These are phyloP conservation scores for Amanita polypyramis DNA, from an alignment of 768 basidiomycete genomes.

Conservation along the genomic window DNA sequence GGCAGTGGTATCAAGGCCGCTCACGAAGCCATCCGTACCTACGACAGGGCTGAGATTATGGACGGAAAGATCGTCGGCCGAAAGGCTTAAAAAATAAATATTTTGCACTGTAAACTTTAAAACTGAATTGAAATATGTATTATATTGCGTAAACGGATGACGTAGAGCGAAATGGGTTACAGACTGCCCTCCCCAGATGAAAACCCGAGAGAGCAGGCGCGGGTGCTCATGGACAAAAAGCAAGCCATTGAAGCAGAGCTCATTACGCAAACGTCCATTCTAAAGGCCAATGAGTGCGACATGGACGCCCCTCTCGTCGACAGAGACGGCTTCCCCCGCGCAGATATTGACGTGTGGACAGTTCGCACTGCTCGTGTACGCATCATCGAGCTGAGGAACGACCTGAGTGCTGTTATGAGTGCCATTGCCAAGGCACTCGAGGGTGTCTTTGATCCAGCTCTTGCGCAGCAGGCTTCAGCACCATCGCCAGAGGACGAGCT, in stretches of 20 bases:
- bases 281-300: slow-evolving; percentile 50
- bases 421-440: slow-evolving; percentile 62
- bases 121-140: not conserved
- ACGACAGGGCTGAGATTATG: slow-evolving; percentile 37
- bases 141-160: not conserved
- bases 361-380: slow-evolving; percentile 66
- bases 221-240: slow-evolving; percentile 56
- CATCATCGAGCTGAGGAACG: slow-evolving; percentile 77
- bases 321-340: slow-evolving; percentile 79
- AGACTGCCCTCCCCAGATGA: slow-evolving; percentile 27
- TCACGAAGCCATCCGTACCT: slow-evolving; percentile 46
- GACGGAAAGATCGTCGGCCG: slow-evolving; percentile 45
- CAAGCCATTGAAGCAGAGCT: slow-evolving; percentile 68
- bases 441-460: slow-evolving; percentile 46
- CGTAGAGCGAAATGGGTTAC: slow-evolving; percentile 30
- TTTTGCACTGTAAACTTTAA: not conserved
- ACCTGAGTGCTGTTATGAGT: slow-evolving; percentile 54
- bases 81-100: slow-evolving; percentile 2
- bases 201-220: slow-evolving; percentile 45
- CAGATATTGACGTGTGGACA: slow-evolving; percentile 76
- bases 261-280: slow-evolving; percentile 46
- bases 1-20: slow-evolving; percentile 66
- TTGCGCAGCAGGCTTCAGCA: slow-evolving; percentile 12
- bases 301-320: slow-evolving; percentile 76
- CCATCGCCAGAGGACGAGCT: slow-evolving; percentile 6